Percentiles rank a stretch among this genome's conserved stretches.
Evolutionary conservation across 2,329 filamentous ascomycete genomes (phyloP).

Genomic region (Dactylellina drechsleri): DNA sequence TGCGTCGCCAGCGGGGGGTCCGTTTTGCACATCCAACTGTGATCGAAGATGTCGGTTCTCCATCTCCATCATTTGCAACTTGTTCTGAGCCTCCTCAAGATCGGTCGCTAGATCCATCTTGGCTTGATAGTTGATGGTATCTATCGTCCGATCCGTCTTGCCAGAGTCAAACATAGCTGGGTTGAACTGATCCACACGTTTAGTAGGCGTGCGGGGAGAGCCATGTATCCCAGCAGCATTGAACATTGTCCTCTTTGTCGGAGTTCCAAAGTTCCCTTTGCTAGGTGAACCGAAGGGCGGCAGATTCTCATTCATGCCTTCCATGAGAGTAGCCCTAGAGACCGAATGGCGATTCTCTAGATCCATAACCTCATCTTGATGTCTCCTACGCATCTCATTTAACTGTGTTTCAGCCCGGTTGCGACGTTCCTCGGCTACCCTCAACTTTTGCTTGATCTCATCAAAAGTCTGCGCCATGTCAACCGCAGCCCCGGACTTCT

Average conservation of each 20-base stretch:
- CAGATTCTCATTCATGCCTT: slow-evolving; percentile 88
- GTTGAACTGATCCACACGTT: slow-evolving; percentile 74
- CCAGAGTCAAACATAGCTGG: slow-evolving; percentile 73
- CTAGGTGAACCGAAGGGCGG: slow-evolving; percentile 77
- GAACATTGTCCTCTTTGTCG: slow-evolving; percentile 67
- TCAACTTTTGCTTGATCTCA: slow-evolving; percentile 85
- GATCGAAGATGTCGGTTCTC: slow-evolving; percentile 91
- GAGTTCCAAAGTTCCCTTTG: slow-evolving; percentile 70
- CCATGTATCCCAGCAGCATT: slow-evolving; percentile 71
- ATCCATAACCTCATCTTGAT: slow-evolving; percentile 76
- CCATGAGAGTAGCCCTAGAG: slow-evolving; percentile 78
- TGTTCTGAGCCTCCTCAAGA: slow-evolving; percentile 90
- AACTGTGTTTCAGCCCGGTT: slow-evolving; percentile 84
- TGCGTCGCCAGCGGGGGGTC: slow-evolving; percentile 70
- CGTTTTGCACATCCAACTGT: slow-evolving; percentile 72
- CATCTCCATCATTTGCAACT: slow-evolving; percentile 93
- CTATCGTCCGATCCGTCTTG: slow-evolving; percentile 84
- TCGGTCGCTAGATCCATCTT: slow-evolving; percentile 91
- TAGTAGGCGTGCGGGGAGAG: slow-evolving; percentile 72
- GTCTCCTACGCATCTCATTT: slow-evolving; percentile 77
- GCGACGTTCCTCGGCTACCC: slow-evolving; percentile 82
- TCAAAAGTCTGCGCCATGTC: slow-evolving; percentile 88
- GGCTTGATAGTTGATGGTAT: slow-evolving; percentile 84
- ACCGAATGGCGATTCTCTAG: slow-evolving; percentile 71
- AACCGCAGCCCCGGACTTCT: slow-evolving; percentile 73